Evolutionary conservation across 768 basidiomycete genomes (phyloP).

Genomic region (Termitomyces sp.): DNA sequence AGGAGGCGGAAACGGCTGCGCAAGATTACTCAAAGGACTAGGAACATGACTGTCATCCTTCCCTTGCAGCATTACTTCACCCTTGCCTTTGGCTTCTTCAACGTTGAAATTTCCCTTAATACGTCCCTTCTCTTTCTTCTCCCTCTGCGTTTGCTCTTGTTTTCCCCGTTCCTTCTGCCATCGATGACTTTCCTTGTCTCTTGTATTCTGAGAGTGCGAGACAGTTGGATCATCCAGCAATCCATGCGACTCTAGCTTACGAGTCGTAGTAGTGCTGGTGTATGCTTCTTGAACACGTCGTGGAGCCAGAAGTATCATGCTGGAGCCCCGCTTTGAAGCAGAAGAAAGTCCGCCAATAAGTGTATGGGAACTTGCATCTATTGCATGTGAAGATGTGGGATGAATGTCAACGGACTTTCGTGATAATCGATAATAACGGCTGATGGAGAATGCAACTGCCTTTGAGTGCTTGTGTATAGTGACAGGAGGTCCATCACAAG

Average conservation of each 20-base stretch:
- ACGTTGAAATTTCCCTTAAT: conserved; percentile 18
- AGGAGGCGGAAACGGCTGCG: conserved; percentile 14
- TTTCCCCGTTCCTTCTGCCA: conserved; percentile 19
- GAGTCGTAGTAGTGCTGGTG: conserved; percentile 70
- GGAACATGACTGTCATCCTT: conserved; percentile 16
- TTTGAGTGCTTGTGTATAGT: conserved; percentile 83
- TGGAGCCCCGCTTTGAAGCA: conserved; percentile 26
- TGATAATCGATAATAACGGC: conserved; percentile 47
- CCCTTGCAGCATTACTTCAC: conserved; percentile 19
- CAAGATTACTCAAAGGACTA: conserved; percentile 12
- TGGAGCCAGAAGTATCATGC: conserved; percentile 65
- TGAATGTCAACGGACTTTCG: conserved; percentile 15
- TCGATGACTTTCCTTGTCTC: conserved; percentile 27
- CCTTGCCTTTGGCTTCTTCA: conserved; percentile 22
- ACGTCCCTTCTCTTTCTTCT: conserved; percentile 24
- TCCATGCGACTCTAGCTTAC: conserved; percentile 63
- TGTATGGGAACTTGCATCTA: conserved; percentile 11
- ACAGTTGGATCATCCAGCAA: conserved; percentile 45
- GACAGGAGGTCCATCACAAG: conserved; percentile 50
- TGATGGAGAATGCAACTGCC: conserved; percentile 73
- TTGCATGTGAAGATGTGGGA: conserved; percentile 7
- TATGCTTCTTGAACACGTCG: conserved; percentile 75
- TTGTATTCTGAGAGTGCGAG: conserved; percentile 20
- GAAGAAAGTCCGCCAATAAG: conserved; percentile 2
- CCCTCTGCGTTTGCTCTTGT: conserved; percentile 17